Percentiles rank a stretch among this genome's conserved stretches.
These are phyloP conservation scores for Cutaneotrichosporon sp. DNA, from an alignment of 1,284 basidiomycete genomes.

Conservation along the genomic window DNA sequence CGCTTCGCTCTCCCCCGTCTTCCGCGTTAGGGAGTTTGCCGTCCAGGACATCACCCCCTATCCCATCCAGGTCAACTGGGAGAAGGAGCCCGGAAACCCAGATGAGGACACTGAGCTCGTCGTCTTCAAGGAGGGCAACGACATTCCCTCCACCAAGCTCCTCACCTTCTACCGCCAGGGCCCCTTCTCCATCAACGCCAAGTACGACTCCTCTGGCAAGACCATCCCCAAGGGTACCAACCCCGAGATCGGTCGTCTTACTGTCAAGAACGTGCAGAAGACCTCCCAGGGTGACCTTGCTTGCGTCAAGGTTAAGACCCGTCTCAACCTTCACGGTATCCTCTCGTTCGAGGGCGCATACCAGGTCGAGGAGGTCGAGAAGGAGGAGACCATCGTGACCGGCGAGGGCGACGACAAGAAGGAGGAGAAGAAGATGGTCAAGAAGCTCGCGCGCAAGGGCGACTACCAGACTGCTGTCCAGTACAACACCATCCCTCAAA, in stretches of 20 bases:
- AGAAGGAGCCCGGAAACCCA: slow-evolving; percentile 62
- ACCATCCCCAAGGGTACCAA: slow-evolving; percentile 69
- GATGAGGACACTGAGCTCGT: slow-evolving; percentile 84
- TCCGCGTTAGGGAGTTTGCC: slow-evolving; percentile 89
- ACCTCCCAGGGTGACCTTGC: slow-evolving; percentile 65
- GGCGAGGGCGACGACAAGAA: slow-evolving; percentile 54
- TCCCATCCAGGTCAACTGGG: slow-evolving; percentile 84
- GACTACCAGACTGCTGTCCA: slow-evolving; percentile 66
- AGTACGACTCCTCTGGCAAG: slow-evolving; percentile 63
- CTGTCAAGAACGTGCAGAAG: slow-evolving; percentile 67
- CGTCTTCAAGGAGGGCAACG: slow-evolving; percentile 77
- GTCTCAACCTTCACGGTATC: slow-evolving; percentile 77
- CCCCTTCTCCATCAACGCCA: slow-evolving; percentile 77
- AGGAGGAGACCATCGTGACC: slow-evolving; percentile 61
- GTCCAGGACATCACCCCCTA: slow-evolving; percentile 77
- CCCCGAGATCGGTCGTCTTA: slow-evolving; percentile 75
- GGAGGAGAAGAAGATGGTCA: slow-evolving; percentile 63
- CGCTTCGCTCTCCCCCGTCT: slow-evolving; percentile 88
- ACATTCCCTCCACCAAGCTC: slow-evolving; percentile 84
- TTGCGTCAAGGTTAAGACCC: slow-evolving; percentile 80
- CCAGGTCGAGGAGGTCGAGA: slow-evolving; percentile 63
- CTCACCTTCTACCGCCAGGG: slow-evolving; percentile 88
- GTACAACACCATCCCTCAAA: slow-evolving; percentile 60
- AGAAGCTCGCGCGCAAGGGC: slow-evolving; percentile 71
- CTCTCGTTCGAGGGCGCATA: slow-evolving; percentile 80